Conservation (phyloP, 768 basidiomycete genomes). For the Leccinellum luteum region DNA sequence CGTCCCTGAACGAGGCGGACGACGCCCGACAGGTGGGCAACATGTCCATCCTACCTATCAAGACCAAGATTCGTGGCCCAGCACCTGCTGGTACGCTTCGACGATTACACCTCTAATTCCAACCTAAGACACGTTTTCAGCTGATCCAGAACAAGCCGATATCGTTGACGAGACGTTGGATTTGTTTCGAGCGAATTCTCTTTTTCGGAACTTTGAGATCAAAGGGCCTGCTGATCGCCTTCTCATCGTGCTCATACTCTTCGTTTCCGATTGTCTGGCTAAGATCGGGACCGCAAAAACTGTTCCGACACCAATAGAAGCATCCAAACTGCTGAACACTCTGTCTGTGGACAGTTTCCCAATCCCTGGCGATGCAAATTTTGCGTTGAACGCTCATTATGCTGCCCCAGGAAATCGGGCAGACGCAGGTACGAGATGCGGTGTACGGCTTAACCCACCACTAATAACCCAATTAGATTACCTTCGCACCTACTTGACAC, state of each 20-base stretch:
- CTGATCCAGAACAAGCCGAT: constrained; percentile 75
- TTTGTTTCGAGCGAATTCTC: constrained; percentile 97
- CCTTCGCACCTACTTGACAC: constrained; percentile 86
- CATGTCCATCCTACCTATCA: constrained; percentile 85
- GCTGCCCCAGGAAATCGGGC: constrained; percentile 70
- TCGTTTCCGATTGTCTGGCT: constrained; percentile 93
- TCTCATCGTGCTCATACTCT: constrained; percentile 96
- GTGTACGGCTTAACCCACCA: not conserved
- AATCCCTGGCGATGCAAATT: constrained; percentile 94
- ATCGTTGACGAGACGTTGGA: constrained; percentile 96
- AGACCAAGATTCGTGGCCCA: constrained; percentile 88
- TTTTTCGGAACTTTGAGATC: constrained; percentile 99
- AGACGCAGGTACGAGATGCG: constrained; percentile 68
- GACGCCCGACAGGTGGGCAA: constrained; percentile 88
- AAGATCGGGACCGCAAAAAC: constrained; percentile 77
- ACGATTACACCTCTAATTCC: constrained; percentile 6
- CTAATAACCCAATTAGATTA: constrained; percentile 54
- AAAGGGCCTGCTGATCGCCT: constrained; percentile 95
- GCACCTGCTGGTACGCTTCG: constrained; percentile 66
- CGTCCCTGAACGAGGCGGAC: constrained; percentile 81
- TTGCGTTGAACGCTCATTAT: constrained; percentile 91
- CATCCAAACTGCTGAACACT: constrained; percentile 83
- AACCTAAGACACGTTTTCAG: constrained; percentile 39
- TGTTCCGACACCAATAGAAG: constrained; percentile 76
- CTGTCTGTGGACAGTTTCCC: constrained; percentile 92